Evolutionary conservation across 202 grass and related monocot species (phyloP), one percentile per base, ranked within the genome.

Genomic region (Saccharum hybrid): DNA sequence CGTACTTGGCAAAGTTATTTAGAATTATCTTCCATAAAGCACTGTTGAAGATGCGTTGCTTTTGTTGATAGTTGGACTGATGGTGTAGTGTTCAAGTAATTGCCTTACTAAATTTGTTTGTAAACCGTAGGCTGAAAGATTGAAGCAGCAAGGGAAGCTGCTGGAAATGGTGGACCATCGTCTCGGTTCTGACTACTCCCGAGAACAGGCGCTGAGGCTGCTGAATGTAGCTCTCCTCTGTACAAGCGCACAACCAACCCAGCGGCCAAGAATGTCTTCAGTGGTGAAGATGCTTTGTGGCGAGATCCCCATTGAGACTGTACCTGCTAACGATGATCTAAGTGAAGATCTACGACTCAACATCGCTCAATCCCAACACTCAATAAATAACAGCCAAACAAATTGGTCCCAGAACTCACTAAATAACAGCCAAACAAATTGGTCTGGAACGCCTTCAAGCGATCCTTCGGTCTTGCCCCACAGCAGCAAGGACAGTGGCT

Each of bases 241-340:
- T 49, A 94, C 91, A 59, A 97, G 86, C 75, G 73, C 86, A 43
- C 90, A 62, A 68, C 90, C 94, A 14, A 78, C 79, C 46, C 83
- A 87, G 45, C 85, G 94, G 38, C 94, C 94, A 1, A 88, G 49
- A 37, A 97, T 97, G 94, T 92, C 91, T 28, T 78, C 88, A 8
- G 94, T 91, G 43, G 90, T 94, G 61, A 88, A 81, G 78, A 97
- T 97, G 91, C 92, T 97, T 57, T 52, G 81, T 31, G 86, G 88
- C 42, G 54, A 89, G 88, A 81, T 82, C 52, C 86, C 92, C 38
- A 62, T 97, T 1, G 78, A 90, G 21, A 52, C 81, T 14, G 51
- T 66, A 12, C 85, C 83, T 76, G 74, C 72, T 39, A 61, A 88
- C 74, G 68, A 84, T 77, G 65, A 90, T 77, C 41, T 85, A 2